Evolutionary conservation across 2,329 filamentous ascomycete species (phyloP).

Genomic region (Aspergillus glaucus): DNA sequence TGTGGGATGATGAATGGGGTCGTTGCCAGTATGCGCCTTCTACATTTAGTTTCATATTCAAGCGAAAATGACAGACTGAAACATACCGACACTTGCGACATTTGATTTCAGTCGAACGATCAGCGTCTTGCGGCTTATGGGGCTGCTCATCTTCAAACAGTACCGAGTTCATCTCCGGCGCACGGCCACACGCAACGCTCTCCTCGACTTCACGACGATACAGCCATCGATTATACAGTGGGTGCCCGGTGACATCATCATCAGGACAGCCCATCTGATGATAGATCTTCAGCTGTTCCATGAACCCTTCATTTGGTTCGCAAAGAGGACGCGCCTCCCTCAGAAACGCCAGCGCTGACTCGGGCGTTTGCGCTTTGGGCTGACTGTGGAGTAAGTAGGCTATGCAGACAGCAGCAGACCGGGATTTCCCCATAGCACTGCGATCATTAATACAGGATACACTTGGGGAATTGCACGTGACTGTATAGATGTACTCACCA

Average conservation of each 20-base stretch:
- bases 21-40: slow-evolving; percentile 55
- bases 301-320: slow-evolving; percentile 88
- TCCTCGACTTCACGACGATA: slow-evolving; percentile 61
- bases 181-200: slow-evolving; percentile 67
- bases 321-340: slow-evolving; percentile 67
- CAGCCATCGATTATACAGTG: slow-evolving; percentile 73
- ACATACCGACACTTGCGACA: slow-evolving; percentile 83
- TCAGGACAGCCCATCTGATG: slow-evolving; percentile 77
- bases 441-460: slow-evolving; percentile 18
- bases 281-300: slow-evolving; percentile 80
- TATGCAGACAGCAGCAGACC: slow-evolving; percentile 75
- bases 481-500: slow-evolving; percentile 50
- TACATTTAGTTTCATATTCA: not conserved
- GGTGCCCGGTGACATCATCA: slow-evolving; percentile 60
- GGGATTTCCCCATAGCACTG: slow-evolving; percentile 93
- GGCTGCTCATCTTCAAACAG: slow-evolving; percentile 60
- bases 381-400: slow-evolving; percentile 68
- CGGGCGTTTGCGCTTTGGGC: slow-evolving; percentile 52
- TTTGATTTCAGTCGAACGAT: slow-evolving; percentile 54
- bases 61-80: not conserved
- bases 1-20: slow-evolving; percentile 65
- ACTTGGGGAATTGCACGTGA: slow-evolving; percentile 1
- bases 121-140: slow-evolving; percentile 14
- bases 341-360: slow-evolving; percentile 64
- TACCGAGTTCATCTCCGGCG: slow-evolving; percentile 68